These are phyloP conservation scores for Withania somnifera DNA, from an alignment of 305 asterid genomes.

Conservation along the genomic window DNA sequence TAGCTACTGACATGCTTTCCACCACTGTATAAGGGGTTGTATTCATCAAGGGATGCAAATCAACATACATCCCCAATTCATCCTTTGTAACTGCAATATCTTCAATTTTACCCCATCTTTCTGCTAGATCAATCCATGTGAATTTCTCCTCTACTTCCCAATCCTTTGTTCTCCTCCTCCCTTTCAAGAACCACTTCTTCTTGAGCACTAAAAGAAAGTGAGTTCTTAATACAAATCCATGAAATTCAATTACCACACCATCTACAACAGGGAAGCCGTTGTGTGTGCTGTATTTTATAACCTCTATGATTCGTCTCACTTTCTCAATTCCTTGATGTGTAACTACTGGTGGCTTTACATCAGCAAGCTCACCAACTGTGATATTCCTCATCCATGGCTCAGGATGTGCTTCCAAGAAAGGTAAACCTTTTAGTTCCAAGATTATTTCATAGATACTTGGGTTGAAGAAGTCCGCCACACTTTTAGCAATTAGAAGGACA, in stretches of 20 bases:
- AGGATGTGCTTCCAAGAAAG: constrained; percentile 71
- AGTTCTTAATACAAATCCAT: constrained; percentile 69
- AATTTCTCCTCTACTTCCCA: constrained; percentile 79
- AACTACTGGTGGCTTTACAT: constrained; percentile 57
- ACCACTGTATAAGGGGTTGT: constrained; percentile 69
- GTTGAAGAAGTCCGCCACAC: constrained; percentile 79
- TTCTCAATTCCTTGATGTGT: constrained; percentile 60
- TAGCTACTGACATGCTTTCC: constrained; percentile 79
- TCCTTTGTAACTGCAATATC: constrained; percentile 47
- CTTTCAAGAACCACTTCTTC: constrained; percentile 73
- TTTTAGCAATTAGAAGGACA: constrained; percentile 64
- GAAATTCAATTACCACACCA: constrained; percentile 42
- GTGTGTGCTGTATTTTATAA: constrained; percentile 62
- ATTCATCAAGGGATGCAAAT: constrained; percentile 69
- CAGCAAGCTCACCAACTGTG: constrained; percentile 71
- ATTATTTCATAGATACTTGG: constrained; percentile 79
- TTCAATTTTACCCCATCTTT: constrained; percentile 51
- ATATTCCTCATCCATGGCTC: constrained; percentile 92
- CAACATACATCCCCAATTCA: constrained; percentile 68
- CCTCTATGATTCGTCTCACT: constrained; percentile 64
- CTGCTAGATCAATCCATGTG: constrained; percentile 68
- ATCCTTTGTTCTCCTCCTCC: constrained; percentile 53
- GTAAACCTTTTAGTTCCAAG: constrained; percentile 71
- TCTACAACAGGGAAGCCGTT: constrained; percentile 82
- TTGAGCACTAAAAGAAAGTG: constrained; percentile 60